Evolutionary conservation across 2,329 filamentous ascomycete species (phyloP), one percentile per base, ranked within the genome.

Genomic region (Lasiodiplodia gonubiensis): DNA sequence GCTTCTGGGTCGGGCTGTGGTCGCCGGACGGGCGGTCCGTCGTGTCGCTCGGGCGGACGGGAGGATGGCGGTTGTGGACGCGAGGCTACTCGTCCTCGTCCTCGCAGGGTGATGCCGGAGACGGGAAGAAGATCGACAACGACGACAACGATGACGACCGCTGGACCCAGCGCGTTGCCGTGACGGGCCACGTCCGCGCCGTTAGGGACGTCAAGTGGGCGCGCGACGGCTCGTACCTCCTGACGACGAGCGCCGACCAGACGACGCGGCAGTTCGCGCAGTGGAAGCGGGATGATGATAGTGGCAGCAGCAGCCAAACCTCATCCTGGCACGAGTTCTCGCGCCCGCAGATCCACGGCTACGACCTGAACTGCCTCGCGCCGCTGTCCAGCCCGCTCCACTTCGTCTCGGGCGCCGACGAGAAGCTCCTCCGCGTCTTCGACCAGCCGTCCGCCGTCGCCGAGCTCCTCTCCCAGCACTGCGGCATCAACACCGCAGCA

Each of bases 301-400:
- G 18, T 6, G 2, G 12, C 53, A 23, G 30, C 53, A 35, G 12
- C 74, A 72, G 14, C 25, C 49, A 53, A 16, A 66, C 70, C 49
- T 92, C 92, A 11, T 93, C 92, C 12, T 99, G 95, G 95, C 94
- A 98, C 79, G 95, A 99, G 78, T 93, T 98, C 83, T 91, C 94
- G 0, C 86, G 95, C 60, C 95, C 95, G 4, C 95, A 99, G 77
- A 99, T 99, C 71, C 95, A 99, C 77, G 95, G 95, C 46, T 99
- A 99, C 78, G 94, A 99, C 77, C 86, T 99, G 66, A 99, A 98
- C 82, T 98, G 95, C 78, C 89, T 98, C 70, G 91, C 93, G 74
- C 86, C 89, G 0, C 83, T 97, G 5, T 46, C 42, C 42, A 89
- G 88, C 8, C 79, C 86, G 8, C 85, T 88, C 8, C 90, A 90